These are phyloP conservation scores for Lactarius psammicola DNA, from an alignment of 768 basidiomycete species.

Conservation along the genomic window DNA sequence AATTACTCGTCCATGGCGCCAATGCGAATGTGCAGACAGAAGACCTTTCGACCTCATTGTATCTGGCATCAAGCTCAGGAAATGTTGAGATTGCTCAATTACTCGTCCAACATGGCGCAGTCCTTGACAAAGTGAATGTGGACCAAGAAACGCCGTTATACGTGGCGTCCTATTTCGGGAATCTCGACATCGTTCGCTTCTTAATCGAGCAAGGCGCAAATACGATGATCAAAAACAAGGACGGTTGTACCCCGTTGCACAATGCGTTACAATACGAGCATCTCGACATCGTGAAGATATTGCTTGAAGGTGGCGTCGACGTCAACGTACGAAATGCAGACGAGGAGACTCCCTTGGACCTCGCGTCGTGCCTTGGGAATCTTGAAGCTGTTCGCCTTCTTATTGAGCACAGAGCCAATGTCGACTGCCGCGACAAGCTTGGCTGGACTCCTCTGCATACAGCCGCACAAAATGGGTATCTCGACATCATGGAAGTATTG, in stretches of 20 bases:
- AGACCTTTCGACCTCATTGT: not conserved
- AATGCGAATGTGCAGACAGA: not conserved
- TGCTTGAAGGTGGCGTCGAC: not conserved
- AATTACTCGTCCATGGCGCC: not conserved
- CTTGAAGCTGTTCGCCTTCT: not conserved
- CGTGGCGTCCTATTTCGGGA: not conserved
- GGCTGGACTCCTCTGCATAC: not conserved
- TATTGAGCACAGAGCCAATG: not conserved
- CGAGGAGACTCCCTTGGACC: not conserved
- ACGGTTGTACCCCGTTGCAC: not conserved
- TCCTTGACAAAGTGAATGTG: not conserved
- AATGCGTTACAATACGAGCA: not conserved
- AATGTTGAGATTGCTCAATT: not conserved
- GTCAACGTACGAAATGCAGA: not conserved
- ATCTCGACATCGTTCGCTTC: not conserved
- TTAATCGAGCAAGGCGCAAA: not conserved
- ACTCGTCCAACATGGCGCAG: not conserved
- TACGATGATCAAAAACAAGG: not conserved
- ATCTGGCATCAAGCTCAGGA: not conserved
- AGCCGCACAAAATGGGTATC: not conserved
- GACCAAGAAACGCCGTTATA: not conserved
- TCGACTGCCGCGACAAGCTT: too few relatives aligned
- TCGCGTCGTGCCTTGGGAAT: not conserved
- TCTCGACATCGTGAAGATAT: not conserved
- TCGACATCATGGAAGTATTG: not conserved